phyloP scores from a whole-genome alignment of 2,329 filamentous ascomycete species.

The Fusarium sp. region DNA sequence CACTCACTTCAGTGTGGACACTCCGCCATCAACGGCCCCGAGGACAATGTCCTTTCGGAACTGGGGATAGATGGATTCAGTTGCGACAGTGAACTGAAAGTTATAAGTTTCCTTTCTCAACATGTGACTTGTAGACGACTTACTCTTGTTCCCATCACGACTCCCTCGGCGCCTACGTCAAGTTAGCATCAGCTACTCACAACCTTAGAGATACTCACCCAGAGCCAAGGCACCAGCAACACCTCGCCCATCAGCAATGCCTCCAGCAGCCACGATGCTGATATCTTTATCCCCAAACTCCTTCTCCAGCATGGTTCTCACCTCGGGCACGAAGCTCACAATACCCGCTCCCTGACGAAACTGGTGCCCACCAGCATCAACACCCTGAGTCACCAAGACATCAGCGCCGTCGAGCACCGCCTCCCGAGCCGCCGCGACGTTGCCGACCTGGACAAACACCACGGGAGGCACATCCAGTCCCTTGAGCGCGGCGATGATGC shows the following conservation, averaged over 20 bases:
- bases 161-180: conserved; percentile 52
- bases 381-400: conserved; percentile 68
- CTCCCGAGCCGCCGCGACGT: conserved; percentile 61
- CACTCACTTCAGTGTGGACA: conserved; percentile 55
- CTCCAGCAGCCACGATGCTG: conserved; percentile 64
- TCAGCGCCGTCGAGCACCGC: conserved; percentile 60
- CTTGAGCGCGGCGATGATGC: conserved; percentile 50
- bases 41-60: conserved; percentile 53
- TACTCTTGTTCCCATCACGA: conserved; percentile 55
- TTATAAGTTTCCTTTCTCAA: conserved; percentile 3
- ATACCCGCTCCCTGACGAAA: conserved; percentile 62
- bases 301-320: conserved; percentile 55
- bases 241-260: conserved; percentile 64
- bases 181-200: neutral
- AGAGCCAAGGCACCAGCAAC: conserved; percentile 63
- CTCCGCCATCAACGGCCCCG: conserved; percentile 53
- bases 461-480: conserved; percentile 48
- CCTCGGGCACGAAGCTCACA: conserved; percentile 65
- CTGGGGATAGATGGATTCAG: conserved; percentile 54
- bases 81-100: conserved; percentile 54
- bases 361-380: conserved; percentile 71
- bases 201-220: conserved; percentile 49
- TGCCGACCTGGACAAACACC: conserved; percentile 69
- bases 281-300: conserved; percentile 49
- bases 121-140: conserved; percentile 11